Conservation (phyloP, 2,329 filamentous ascomycete genomes). For the Paracoccidioides brasiliensis region DNA sequence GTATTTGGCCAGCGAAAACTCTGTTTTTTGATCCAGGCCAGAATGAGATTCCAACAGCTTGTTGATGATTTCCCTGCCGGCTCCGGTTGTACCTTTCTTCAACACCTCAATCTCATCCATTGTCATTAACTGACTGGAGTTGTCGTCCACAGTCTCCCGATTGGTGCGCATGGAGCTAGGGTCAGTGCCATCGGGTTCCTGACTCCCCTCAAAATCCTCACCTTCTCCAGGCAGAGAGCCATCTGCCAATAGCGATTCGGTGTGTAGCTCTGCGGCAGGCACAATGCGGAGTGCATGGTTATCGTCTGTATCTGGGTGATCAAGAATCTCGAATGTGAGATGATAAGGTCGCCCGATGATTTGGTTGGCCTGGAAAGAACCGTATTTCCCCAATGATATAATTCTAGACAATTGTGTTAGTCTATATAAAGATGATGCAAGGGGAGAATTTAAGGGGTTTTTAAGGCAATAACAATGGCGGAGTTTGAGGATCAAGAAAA, state of each 20-base stretch:
- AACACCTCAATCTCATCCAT: constrained; percentile 58
- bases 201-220: constrained; percentile 21
- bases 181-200: constrained; percentile 28
- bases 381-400: constrained; percentile 85
- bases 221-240: constrained; percentile 20
- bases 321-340: constrained; percentile 78
- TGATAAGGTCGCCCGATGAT: constrained; percentile 85
- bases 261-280: constrained; percentile 67
- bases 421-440: constrained; percentile 14
- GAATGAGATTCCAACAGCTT: constrained; percentile 84
- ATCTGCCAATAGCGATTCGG: constrained; percentile 52
- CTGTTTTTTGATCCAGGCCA: constrained; percentile 83
- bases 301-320: constrained; percentile 50
- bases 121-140: constrained; percentile 59
- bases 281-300: constrained; percentile 62
- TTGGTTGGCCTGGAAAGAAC: constrained; percentile 76
- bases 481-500: constrained; percentile 8
- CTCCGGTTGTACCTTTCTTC: constrained; percentile 59
- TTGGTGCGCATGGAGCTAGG: constrained; percentile 47
- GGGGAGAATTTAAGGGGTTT: constrained; percentile 4
- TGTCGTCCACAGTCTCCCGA: constrained; percentile 49
- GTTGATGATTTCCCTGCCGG: constrained; percentile 81
- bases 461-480: too few species aligned
- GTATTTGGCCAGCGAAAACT: constrained; percentile 89
- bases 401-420: constrained; percentile 42